phyloP scores from a whole-genome alignment of 257 asterid species.

The Haberlea rhodopensis region DNA sequence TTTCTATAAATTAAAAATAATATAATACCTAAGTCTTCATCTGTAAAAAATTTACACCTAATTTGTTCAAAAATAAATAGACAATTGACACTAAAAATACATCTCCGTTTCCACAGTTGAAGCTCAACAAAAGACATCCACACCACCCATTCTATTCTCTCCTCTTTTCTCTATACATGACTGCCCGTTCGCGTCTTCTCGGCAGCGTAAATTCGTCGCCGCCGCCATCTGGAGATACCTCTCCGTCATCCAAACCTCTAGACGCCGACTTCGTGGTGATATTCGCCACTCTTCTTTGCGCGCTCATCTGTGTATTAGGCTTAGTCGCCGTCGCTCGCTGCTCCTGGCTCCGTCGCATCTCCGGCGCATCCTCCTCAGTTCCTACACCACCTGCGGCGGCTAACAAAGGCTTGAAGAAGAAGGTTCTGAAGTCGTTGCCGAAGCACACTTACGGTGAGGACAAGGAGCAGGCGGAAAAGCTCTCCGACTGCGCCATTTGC shows the following conservation, averaged over 20 bases:
- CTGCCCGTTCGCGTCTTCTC: conserved; percentile 42
- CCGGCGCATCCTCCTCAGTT: neutral
- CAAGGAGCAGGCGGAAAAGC: conserved; percentile 26
- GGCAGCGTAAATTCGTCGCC: conserved; percentile 26
- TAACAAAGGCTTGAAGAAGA: conserved; percentile 44
- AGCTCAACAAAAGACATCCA: neutral
- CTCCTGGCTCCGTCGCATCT: conserved; percentile 43
- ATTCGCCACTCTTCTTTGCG: conserved; percentile 48
- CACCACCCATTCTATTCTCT: neutral
- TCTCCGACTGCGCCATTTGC: conserved; percentile 44
- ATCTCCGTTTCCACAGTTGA: conserved; percentile 17
- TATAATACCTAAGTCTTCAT: too few species aligned
- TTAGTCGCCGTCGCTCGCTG: conserved; percentile 47
- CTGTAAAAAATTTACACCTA: too few species aligned
- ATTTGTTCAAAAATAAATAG: too few species aligned
- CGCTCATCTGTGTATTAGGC: conserved; percentile 47
- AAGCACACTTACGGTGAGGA: conserved; percentile 35
- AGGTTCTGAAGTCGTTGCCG: conserved; percentile 45
- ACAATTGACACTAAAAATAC: conserved; percentile 6
- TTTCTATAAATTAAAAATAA: too few species aligned
- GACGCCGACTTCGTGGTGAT: conserved; percentile 37
- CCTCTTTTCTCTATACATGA: conserved; percentile 31
- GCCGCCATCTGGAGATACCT: conserved; percentile 15
- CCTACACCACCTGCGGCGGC: conserved; percentile 21
- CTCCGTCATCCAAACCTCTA: conserved; percentile 20